These are phyloP conservation scores for Penicillium paneum DNA, from an alignment of 2,329 filamentous ascomycete genomes.

Conservation along the genomic window DNA sequence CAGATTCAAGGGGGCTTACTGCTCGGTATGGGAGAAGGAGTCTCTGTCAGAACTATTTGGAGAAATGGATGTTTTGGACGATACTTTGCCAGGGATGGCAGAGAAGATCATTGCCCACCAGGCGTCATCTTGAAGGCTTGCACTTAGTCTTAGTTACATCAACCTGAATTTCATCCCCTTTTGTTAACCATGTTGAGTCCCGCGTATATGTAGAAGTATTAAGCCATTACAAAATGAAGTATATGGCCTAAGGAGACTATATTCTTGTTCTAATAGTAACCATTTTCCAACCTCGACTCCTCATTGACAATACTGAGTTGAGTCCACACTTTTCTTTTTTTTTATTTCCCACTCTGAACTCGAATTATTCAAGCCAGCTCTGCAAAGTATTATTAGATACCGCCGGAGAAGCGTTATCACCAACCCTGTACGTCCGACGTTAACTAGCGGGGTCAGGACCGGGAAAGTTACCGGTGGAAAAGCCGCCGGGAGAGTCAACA, in stretches of 20 bases:
- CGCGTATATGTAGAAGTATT: neutral
- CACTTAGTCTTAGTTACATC: neutral
- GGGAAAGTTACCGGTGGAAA: constrained; percentile 4
- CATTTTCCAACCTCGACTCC: neutral
- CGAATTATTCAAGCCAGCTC: too few relatives aligned
- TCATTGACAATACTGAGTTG: neutral
- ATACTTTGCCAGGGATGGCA: constrained; percentile 26
- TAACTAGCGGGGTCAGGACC: neutral
- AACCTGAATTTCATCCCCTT: neutral
- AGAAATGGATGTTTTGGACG: constrained; percentile 30
- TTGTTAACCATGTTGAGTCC: neutral
- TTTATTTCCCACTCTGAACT: neutral
- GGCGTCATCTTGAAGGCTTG: constrained; percentile 2
- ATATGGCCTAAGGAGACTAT: neutral
- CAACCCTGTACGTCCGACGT: neutral
- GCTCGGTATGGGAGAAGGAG: constrained; percentile 24
- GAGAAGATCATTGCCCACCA: constrained; percentile 27
- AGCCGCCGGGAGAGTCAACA: neutral
- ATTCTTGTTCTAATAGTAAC: neutral
- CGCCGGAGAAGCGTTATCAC: neutral
- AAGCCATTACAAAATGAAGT: neutral
- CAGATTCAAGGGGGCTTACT: constrained; percentile 29
- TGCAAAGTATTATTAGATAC: neutral
- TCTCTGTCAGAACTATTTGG: constrained; percentile 25
- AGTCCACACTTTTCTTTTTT: neutral